Percentiles rank a stretch among this genome's conserved stretches.
These are phyloP conservation scores for Asparagopsis taxiformis DNA, from an alignment of 31 red algal genomes.

Conservation along the genomic window DNA sequence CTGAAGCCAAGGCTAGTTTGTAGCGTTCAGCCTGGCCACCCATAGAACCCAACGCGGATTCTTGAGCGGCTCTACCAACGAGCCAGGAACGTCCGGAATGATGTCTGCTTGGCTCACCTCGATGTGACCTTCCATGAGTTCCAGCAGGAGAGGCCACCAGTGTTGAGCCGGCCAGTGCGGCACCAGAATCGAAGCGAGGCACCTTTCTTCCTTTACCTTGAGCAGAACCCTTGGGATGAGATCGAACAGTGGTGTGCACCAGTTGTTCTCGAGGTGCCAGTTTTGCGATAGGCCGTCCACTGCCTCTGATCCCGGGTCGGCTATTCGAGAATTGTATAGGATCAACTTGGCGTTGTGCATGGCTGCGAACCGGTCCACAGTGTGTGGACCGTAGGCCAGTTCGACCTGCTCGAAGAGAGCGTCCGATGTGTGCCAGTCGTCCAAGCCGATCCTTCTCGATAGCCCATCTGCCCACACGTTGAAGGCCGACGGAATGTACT, in stretches of 20 bases:
- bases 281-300: not conserved
- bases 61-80: not conserved
- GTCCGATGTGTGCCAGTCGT: not conserved
- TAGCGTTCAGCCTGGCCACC: not conserved
- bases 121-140: no score
- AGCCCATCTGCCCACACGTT: not conserved
- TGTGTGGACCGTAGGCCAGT: not conserved
- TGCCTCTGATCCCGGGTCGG: not conserved
- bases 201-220: not conserved
- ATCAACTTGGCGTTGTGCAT: not conserved
- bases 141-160: not conserved
- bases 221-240: not conserved
- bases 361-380: not conserved
- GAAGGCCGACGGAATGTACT: not conserved
- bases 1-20: not conserved
- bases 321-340: not conserved
- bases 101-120: not conserved
- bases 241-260: not conserved
- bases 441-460: not conserved
- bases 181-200: not conserved
- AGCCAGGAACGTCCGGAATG: not conserved
- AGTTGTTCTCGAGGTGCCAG: not conserved
- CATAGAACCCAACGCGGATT: not conserved
- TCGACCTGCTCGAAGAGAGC: not conserved
- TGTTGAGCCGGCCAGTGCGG: not conserved